Conservation (phyloP, 306 rosid genomes). For the Begonia loranthoides region DNA sequence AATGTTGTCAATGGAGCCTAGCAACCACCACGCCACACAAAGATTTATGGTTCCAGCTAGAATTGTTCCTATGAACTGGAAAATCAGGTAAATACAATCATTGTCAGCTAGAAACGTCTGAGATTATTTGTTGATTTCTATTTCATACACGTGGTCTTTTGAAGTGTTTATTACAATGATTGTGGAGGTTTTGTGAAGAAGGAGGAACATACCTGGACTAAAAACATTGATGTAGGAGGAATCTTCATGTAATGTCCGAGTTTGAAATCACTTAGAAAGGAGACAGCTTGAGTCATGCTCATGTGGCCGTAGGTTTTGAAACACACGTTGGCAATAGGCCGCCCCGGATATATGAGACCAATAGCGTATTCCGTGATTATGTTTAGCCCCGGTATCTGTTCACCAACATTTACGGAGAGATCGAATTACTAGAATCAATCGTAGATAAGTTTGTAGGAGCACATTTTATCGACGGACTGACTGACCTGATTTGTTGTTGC, state of each 20-base stretch:
- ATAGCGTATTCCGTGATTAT: slow-evolving; percentile 70
- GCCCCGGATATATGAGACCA: slow-evolving; percentile 62
- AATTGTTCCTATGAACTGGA: slow-evolving; percentile 60
- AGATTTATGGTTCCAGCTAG: slow-evolving; percentile 77
- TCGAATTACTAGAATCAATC: no score
- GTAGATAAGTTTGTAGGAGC: no score
- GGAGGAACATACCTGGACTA: slow-evolving; percentile 46
- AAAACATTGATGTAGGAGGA: slow-evolving; percentile 81
- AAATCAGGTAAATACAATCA: no score
- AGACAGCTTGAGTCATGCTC: slow-evolving; percentile 74
- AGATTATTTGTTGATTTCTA: no score
- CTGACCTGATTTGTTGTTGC: slow-evolving; percentile 87
- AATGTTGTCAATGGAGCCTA: slow-evolving; percentile 36
- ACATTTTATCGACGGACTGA: no score
- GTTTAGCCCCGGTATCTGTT: slow-evolving; percentile 67
- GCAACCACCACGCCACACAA: slow-evolving; percentile 70
- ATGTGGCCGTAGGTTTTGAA: slow-evolving; percentile 77
- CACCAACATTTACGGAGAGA: not conserved
- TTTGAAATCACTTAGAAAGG: slow-evolving; percentile 78
- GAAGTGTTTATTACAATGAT: no score
- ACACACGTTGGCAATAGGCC: slow-evolving; percentile 84
- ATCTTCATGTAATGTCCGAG: slow-evolving; percentile 91
- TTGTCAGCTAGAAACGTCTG: no score
- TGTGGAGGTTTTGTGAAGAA: not conserved
- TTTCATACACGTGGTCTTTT: no score